Evolutionary conservation across 164 flowering plant species (phyloP).

Genomic region (Vitis riparia): DNA sequence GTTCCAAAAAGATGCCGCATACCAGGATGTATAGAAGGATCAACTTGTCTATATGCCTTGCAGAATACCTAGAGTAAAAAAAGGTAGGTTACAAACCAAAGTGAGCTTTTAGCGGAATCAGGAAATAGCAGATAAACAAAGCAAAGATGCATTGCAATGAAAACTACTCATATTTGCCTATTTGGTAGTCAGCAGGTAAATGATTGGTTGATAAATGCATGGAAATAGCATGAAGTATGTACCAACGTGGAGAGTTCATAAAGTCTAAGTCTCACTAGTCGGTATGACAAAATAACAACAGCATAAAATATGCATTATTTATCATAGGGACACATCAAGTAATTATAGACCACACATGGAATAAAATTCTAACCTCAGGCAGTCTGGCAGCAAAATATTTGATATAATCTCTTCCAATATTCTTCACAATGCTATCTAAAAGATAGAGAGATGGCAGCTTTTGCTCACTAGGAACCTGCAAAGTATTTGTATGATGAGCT

Average conservation of each 20-base stretch:
- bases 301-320: neutral
- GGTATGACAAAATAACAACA: neutral
- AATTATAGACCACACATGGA: neutral
- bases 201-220: neutral
- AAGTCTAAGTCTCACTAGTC: neutral
- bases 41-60: slow-evolving; percentile 90
- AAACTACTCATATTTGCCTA: too few relatives aligned
- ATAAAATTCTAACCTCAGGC: slow-evolving; percentile 77
- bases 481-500: slow-evolving; percentile 28
- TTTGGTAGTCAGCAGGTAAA: neutral
- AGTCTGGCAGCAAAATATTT: slow-evolving; percentile 78
- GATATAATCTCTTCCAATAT: slow-evolving; percentile 92
- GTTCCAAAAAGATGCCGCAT: slow-evolving; percentile 99
- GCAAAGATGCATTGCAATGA: neutral
- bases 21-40: slow-evolving; percentile 63
- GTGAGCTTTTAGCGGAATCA: neutral
- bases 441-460: slow-evolving; percentile 97
- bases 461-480: slow-evolving; percentile 94
- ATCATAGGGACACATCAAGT: neutral
- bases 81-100: slow-evolving; percentile 1
- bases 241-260: neutral
- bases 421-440: slow-evolving; percentile 97
- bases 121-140: neutral
- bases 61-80: slow-evolving; percentile 66
- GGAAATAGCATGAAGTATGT: neutral